Evolutionary conservation across 2,329 filamentous ascomycete genomes (phyloP).

Genomic region (Colletotrichum coccodes): DNA sequence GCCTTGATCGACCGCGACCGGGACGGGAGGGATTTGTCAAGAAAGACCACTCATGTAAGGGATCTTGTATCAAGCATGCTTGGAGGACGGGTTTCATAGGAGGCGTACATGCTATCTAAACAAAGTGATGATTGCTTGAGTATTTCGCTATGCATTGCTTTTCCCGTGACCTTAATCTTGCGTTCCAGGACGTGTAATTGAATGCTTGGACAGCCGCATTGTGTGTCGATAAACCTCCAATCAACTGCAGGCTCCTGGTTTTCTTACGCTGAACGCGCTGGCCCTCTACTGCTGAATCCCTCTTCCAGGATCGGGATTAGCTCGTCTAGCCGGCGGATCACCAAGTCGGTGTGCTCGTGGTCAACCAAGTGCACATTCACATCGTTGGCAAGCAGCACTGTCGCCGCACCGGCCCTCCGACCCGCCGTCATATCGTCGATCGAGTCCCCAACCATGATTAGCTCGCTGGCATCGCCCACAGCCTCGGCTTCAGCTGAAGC

Average conservation of each 20-base stretch:
- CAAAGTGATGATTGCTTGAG: slow-evolving; percentile 27
- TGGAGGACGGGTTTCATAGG: slow-evolving; percentile 29
- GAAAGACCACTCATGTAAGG: neutral
- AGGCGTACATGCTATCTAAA: slow-evolving; percentile 30
- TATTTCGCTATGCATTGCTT: neutral
- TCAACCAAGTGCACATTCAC: slow-evolving; percentile 76
- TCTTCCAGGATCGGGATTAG: slow-evolving; percentile 78
- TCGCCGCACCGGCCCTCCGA: slow-evolving; percentile 83
- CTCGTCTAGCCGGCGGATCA: slow-evolving; percentile 78
- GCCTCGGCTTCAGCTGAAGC: slow-evolving; percentile 4
- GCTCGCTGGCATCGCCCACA: slow-evolving; percentile 52
- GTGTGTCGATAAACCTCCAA: neutral
- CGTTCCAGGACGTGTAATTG: neutral
- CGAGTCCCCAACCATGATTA: slow-evolving; percentile 80
- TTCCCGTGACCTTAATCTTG: neutral
- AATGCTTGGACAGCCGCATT: neutral
- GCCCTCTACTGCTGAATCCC: slow-evolving; percentile 65
- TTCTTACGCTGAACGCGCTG: neutral
- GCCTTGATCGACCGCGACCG: slow-evolving; percentile 6
- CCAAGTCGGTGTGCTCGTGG: slow-evolving; percentile 82
- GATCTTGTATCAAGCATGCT: slow-evolving; percentile 24
- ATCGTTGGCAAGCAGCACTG: slow-evolving; percentile 88
- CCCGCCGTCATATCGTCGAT: slow-evolving; percentile 96
- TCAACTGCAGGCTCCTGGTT: neutral
- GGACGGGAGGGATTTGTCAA: neutral